phyloP scores from a whole-genome alignment of 1,139 yeast genomes.

The Candida labiduridarum region DNA sequence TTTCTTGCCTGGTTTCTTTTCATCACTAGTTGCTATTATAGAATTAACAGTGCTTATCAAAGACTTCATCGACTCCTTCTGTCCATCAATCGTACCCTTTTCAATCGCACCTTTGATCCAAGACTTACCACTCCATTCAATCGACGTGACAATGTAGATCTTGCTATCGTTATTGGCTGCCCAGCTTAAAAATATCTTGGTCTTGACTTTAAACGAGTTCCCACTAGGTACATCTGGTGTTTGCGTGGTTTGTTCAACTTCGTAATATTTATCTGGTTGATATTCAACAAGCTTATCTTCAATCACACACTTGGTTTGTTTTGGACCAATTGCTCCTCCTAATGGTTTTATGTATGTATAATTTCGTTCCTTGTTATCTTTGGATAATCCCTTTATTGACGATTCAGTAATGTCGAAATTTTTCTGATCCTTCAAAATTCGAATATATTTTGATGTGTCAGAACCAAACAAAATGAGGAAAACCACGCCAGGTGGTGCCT shows the following conservation, averaged over 20 bases:
- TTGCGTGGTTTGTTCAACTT: constrained; percentile 64
- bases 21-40: constrained; percentile 29
- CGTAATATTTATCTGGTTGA: constrained; percentile 58
- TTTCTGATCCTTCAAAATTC: constrained; percentile 65
- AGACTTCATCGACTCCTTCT: constrained; percentile 65
- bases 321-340: constrained; percentile 86
- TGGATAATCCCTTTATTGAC: constrained; percentile 47
- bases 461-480: constrained; percentile 72
- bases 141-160: constrained; percentile 61
- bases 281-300: constrained; percentile 69
- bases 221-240: constrained; percentile 99
- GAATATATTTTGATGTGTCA: constrained; percentile 59
- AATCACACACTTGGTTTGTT: constrained; percentile 82
- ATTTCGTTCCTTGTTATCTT: constrained; percentile 46
- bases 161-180: constrained; percentile 68
- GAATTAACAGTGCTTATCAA: constrained; percentile 61
- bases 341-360: constrained; percentile 82
- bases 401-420: constrained; percentile 63
- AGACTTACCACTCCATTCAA: constrained; percentile 92
- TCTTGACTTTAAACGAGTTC: constrained; percentile 70
- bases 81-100: constrained; percentile 91
- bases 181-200: constrained; percentile 76
- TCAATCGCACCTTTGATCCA: constrained; percentile 93
- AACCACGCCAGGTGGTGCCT: constrained; percentile 83
- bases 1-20: constrained; percentile 15